A percentile compares a stretch with the other conserved stretches of the same genome.
phyloP scores from a whole-genome alignment of 306 rosid genomes.

The Rosa persica region DNA sequence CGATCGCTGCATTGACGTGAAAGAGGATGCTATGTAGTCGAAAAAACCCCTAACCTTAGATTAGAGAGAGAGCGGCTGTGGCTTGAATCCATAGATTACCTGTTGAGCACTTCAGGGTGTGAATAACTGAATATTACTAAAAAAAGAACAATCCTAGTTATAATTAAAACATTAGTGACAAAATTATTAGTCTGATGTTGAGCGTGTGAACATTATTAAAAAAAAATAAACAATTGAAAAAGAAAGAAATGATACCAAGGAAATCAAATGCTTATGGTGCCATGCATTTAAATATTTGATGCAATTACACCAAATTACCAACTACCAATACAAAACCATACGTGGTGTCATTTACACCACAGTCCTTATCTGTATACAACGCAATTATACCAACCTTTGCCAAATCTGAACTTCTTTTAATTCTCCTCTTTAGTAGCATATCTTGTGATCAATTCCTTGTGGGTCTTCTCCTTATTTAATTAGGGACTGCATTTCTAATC shows the following conservation, averaged over 20 bases:
- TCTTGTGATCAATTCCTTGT: conserved; percentile 32
- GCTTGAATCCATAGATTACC: no score
- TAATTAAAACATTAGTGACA: no score
- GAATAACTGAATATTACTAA: no score
- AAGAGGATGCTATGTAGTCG: no score
- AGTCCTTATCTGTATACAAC: conserved; percentile 24
- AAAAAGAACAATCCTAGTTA: no score
- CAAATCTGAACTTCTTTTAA: background rate
- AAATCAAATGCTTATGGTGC: background rate
- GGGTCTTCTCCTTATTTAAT: conserved; percentile 30
- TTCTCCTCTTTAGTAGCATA: conserved; percentile 8
- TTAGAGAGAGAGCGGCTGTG: no score
- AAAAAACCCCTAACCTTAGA: no score
- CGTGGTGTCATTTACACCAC: conserved; percentile 29
- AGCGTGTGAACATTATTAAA: no score
- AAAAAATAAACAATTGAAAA: no score
- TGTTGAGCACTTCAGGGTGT: no score
- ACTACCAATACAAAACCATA: conserved; percentile 14
- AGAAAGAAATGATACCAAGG: background rate
- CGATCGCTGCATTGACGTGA: no score
- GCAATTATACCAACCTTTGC: conserved; percentile 12
- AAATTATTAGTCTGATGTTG: no score
- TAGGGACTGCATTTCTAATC: conserved; percentile 28
- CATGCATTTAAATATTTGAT: background rate
- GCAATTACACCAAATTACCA: background rate